These are phyloP conservation scores for Tetradesmus obliquus DNA, from an alignment of 139 green algal species.

Conservation along the genomic window DNA sequence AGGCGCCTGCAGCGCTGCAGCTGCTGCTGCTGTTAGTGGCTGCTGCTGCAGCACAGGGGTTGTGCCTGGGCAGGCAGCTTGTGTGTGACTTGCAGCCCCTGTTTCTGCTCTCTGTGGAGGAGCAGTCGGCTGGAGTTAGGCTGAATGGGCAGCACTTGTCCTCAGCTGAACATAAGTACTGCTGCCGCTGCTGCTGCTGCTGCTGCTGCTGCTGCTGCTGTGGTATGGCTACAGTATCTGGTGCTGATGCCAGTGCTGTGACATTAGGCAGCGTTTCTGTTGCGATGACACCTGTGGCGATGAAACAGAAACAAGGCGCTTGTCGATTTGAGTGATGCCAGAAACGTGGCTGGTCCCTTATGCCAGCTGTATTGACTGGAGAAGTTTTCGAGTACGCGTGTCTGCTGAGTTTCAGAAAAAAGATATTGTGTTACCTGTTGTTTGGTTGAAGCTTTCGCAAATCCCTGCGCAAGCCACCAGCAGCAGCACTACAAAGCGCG, in stretches of 20 bases:
- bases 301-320: neutral
- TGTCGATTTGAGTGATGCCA: neutral
- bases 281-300: neutral
- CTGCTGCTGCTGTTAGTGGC: neutral
- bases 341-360: neutral
- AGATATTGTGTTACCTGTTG: too few species aligned
- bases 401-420: too few species aligned
- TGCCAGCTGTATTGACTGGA: neutral
- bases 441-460: neutral
- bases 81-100: constrained; percentile 11
- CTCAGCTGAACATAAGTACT: neutral
- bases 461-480: neutral
- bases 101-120: constrained; percentile 7
- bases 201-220: neutral
- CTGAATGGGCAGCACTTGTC: constrained; percentile 18
- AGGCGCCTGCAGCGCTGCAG: neutral
- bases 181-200: neutral
- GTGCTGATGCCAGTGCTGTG: neutral
- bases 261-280: neutral
- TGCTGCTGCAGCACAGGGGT: neutral
- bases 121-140: neutral
- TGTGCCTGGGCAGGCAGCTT: neutral
- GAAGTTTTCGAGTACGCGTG: neutral
- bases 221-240: neutral
- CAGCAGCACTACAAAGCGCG: neutral